Conservation (phyloP, 2,329 filamentous ascomycete genomes). For the Colletotrichum sp. region DNA sequence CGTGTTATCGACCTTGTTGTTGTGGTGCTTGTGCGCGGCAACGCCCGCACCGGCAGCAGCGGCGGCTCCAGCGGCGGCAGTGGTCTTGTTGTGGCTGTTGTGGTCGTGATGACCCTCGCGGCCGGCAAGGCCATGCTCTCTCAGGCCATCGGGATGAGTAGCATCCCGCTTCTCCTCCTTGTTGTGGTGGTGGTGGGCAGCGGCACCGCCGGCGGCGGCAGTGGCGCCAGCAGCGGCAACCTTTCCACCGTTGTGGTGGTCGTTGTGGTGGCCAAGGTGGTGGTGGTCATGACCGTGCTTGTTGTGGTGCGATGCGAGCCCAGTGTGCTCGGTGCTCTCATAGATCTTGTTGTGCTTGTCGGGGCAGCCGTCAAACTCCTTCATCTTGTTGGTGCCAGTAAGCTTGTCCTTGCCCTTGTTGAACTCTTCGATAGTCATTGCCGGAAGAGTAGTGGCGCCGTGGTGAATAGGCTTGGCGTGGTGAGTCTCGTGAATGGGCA, state of each 20-base stretch:
- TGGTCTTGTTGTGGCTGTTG: not conserved
- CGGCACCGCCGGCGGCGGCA: not conserved
- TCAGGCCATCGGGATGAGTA: not conserved
- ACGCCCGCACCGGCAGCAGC: not conserved
- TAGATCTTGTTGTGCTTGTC: constrained; percentile 41
- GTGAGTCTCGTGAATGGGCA: constrained; percentile 75
- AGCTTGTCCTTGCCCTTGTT: constrained; percentile 44
- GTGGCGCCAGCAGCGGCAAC: not conserved
- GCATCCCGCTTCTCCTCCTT: not conserved
- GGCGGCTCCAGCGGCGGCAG: not conserved
- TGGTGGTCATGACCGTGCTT: not conserved
- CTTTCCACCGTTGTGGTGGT: not conserved
- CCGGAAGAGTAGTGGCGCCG: constrained; percentile 65
- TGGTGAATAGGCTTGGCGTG: constrained; percentile 72
- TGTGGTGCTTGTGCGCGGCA: not conserved
- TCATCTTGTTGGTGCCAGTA: constrained; percentile 36
- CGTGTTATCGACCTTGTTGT: not conserved
- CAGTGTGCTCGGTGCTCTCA: constrained; percentile 9
- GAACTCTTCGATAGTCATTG: constrained; percentile 70
- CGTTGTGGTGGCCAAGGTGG: not conserved
- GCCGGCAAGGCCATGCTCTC: not conserved
- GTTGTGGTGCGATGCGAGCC: not conserved
- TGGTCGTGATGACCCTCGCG: not conserved
- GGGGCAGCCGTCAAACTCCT: constrained; percentile 68
- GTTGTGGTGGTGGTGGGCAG: not conserved